Evolutionary conservation across 495 filamentous ascomycete genomes (phyloP).

Genomic region (Aspergillus conjunctus): DNA sequence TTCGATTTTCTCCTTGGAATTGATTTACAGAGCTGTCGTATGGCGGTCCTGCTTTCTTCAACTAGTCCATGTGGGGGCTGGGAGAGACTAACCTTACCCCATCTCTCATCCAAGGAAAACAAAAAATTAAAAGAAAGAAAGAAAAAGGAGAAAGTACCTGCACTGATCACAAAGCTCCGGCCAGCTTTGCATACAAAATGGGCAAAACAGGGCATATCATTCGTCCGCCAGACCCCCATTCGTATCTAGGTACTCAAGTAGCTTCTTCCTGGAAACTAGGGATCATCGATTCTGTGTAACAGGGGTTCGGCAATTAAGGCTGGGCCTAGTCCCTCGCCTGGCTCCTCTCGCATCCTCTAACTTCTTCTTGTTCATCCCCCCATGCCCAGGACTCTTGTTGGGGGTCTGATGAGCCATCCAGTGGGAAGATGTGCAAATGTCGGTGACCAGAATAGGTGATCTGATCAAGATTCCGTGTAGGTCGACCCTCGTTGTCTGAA

Average conservation of each 20-base stretch:
- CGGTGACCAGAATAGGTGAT: constrained; percentile 17
- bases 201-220: constrained; percentile 2
- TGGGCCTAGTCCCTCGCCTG: constrained; percentile 7
- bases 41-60: too few relatives aligned
- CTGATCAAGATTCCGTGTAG: background rate
- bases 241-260: constrained; percentile 1
- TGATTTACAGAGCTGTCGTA: too few relatives aligned
- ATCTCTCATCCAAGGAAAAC: background rate
- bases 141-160: constrained; percentile 15
- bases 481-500: background rate
- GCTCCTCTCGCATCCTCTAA: background rate
- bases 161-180: constrained; percentile 10
- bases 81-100: background rate
- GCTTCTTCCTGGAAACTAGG: constrained; percentile 7
- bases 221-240: constrained; percentile 11
- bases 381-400: background rate
- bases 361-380: background rate
- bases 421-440: constrained; percentile 6
- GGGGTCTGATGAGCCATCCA: constrained; percentile 1
- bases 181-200: constrained; percentile 13
- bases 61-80: background rate
- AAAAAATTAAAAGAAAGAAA: constrained; percentile 2
- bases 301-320: constrained; percentile 16
- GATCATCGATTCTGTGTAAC: constrained; percentile 20
- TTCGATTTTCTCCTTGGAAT: too few relatives aligned